Base-by-base conservation (phyloP, 108 stramenopile species). In the Poteriospumella lacustris region DNA sequence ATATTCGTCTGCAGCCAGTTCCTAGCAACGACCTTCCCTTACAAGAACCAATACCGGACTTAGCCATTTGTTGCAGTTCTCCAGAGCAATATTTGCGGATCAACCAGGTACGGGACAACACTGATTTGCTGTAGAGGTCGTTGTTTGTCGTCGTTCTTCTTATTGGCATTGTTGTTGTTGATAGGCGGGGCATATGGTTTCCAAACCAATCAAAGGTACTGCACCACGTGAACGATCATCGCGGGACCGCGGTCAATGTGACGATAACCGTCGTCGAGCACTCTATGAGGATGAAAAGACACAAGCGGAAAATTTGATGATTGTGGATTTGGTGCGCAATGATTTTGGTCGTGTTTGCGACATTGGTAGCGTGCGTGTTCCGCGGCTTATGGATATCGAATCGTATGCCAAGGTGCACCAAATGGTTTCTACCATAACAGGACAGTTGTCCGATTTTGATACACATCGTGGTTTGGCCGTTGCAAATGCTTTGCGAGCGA, bases 181-280 rank as follows among this genome's bases (percentile, higher is more conserved):
- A 24, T 56, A 56, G 52, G 24, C 15, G 28, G 60, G 60, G 9
- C 36, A 3, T 41, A 90, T 95, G 1, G 94, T 95, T 80, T 91
- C 95, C 0, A 96, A 97, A 86, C 97, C 97, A 60, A 97, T 98
- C 84, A 96, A 96, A 75, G 96, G 97, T 15, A 98, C 97, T 0
- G 81, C 81, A 33, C 81, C 88, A 3, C 85, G 92, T 36, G 81
- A 88, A 62, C 72, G 77, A 59, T n/a, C n/a, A n/a, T n/a, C n/a
- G n/a, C n/a, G n/a, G n/a, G 47, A 87, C 86, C 19, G 78, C 76
- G 2, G 81, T 36, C 28, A 76, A 81, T 26, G 83, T 58, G 90
- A 93, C 76, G 72, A 81, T 1, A 44, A 77, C 69, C 76, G 88
- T 39, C 89, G 87, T 42, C 36, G 67, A 2, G 47, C 68, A n/a